Conservation (phyloP, 2,329 filamentous ascomycete genomes). For the Paecilomyces dactylethromorphus region DNA sequence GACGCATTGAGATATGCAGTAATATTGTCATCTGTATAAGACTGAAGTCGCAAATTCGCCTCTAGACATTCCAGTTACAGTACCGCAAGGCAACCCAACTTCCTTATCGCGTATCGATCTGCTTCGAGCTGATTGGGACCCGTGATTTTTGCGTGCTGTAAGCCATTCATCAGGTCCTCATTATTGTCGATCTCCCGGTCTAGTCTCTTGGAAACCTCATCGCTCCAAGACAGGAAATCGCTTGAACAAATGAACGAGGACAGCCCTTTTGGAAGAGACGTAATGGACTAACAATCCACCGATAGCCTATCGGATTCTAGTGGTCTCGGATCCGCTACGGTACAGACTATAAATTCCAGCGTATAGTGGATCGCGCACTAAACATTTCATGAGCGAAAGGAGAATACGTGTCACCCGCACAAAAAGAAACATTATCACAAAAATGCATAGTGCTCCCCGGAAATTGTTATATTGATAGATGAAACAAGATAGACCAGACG, state of each 20-base stretch:
- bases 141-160: not conserved
- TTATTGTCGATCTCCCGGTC: constrained; percentile 7
- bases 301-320: not conserved
- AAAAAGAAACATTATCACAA: not conserved
- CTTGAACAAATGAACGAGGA: not conserved
- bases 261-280: not conserved
- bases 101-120: not conserved
- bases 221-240: no score
- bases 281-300: not conserved
- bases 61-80: not conserved
- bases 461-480: not conserved
- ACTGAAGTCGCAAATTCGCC: not conserved
- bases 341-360: not conserved
- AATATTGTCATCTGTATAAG: not conserved
- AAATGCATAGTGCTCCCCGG: not conserved
- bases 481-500: not conserved
- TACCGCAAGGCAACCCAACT: not conserved
- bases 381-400: not conserved
- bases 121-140: not conserved
- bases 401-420: not conserved
- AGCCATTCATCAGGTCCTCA: constrained; percentile 5
- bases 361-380: not conserved
- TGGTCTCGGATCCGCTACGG: not conserved
- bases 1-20: not conserved
- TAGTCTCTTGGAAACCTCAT: not conserved